Conservation (phyloP, 2,329 filamentous ascomycete species). For the Sarocladiaceae sp. region DNA sequence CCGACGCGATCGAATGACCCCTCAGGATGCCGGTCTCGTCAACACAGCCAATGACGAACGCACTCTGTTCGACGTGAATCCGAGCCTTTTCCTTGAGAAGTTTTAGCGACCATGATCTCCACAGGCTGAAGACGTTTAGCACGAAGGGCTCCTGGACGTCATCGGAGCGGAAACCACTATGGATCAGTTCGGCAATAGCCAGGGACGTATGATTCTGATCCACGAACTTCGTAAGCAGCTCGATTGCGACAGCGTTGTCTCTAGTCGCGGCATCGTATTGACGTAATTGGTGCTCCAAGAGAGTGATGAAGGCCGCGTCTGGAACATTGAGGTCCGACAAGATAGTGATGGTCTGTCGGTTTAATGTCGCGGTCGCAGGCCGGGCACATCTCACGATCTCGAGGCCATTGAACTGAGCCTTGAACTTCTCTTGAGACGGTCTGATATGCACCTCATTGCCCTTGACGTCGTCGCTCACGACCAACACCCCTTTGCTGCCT, state of each 20-base stretch:
- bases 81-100: conserved; percentile 89
- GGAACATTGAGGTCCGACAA: conserved; percentile 72
- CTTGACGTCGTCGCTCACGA: conserved; percentile 65
- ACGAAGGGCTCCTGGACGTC: conserved; percentile 71
- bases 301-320: conserved; percentile 59
- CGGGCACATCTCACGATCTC: conserved; percentile 83
- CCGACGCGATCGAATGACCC: conserved; percentile 59
- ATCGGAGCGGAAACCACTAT: conserved; percentile 70
- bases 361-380: conserved; percentile 74
- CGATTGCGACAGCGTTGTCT: conserved; percentile 58
- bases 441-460: conserved; percentile 72
- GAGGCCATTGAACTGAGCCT: conserved; percentile 62
- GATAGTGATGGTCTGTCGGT: conserved; percentile 87
- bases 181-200: conserved; percentile 69
- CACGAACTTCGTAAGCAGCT: conserved; percentile 68
- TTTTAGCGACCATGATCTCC: conserved; percentile 87
- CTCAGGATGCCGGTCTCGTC: conserved; percentile 77
- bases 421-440: conserved; percentile 84
- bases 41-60: conserved; percentile 82
- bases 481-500: conserved; percentile 86
- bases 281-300: conserved; percentile 63
- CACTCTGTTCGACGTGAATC: conserved; percentile 76
- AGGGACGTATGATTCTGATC: conserved; percentile 83
- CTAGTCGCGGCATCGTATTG: conserved; percentile 68
- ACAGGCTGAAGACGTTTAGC: conserved; percentile 72